These are phyloP conservation scores for Fusarium foetens DNA, from an alignment of 2,329 filamentous ascomycete species.

Conservation along the genomic window DNA sequence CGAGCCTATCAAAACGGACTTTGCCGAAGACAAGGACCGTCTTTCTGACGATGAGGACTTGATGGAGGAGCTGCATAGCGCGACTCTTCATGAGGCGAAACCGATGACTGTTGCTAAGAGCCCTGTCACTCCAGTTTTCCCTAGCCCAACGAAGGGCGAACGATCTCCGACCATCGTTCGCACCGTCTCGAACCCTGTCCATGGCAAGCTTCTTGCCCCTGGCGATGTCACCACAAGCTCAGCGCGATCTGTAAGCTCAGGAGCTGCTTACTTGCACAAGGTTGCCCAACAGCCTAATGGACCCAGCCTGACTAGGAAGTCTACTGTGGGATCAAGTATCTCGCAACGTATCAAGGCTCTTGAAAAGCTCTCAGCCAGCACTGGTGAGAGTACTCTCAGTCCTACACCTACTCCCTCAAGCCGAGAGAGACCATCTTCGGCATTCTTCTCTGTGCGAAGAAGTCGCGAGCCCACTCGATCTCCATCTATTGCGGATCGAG, in stretches of 20 bases:
- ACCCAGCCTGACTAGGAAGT: constrained; percentile 68
- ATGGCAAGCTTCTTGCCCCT: constrained; percentile 57
- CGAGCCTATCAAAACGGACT: constrained; percentile 67
- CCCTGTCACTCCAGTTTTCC: constrained; percentile 76
- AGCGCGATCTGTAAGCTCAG: constrained; percentile 65
- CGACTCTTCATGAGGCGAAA: constrained; percentile 84
- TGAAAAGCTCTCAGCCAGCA: constrained; percentile 74
- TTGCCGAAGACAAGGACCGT: constrained; percentile 52
- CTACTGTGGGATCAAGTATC: constrained; percentile 88
- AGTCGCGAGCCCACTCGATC: constrained; percentile 56
- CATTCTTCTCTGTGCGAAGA: constrained; percentile 70
- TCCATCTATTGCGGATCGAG: constrained; percentile 58
- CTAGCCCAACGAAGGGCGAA: constrained; percentile 45
- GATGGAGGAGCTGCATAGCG: constrained; percentile 86
- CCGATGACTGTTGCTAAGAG: constrained; percentile 83
- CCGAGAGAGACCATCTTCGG: constrained; percentile 59
- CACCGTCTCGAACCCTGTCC: constrained; percentile 60
- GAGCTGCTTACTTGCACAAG: constrained; percentile 65
- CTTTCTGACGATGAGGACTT: constrained; percentile 79
- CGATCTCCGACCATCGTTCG: constrained; percentile 50
- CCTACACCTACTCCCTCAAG: constrained; percentile 26
- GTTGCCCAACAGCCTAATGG: constrained; percentile 62
- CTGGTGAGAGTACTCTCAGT: constrained; percentile 37
- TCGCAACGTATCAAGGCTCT: constrained; percentile 94
- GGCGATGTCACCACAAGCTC: constrained; percentile 59